Percentiles rank a stretch among this genome's conserved stretches.
These are phyloP conservation scores for Alternaria ventricosa DNA, from an alignment of 2,329 filamentous ascomycete species.

Conservation along the genomic window DNA sequence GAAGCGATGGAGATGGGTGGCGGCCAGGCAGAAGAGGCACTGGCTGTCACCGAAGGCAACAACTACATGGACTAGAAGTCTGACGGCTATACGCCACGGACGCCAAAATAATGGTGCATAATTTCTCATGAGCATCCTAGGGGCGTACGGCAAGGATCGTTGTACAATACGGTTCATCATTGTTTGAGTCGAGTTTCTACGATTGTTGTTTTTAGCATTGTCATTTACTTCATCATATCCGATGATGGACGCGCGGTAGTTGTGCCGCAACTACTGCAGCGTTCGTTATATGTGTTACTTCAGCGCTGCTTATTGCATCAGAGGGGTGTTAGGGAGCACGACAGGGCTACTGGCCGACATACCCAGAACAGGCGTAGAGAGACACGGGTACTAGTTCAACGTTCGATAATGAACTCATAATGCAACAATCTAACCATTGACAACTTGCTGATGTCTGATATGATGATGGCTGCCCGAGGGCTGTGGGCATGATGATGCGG, in stretches of 20 bases:
- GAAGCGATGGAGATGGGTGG: conserved; percentile 45
- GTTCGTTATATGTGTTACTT: not conserved
- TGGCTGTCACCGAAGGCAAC: conserved; percentile 45
- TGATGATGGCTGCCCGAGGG: not conserved
- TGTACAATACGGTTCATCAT: conserved; percentile 6
- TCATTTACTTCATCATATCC: conserved; percentile 11
- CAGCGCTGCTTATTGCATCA: conserved; percentile 15
- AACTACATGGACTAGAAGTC: conserved; percentile 41
- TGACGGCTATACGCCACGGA: not conserved
- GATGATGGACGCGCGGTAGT: not conserved
- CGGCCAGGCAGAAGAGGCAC: conserved; percentile 47
- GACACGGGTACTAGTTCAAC: conserved; percentile 12
- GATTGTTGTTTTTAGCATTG: conserved; percentile 14
- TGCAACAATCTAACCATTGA: not conserved
- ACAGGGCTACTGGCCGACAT: conserved; percentile 16
- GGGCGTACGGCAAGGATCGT: conserved; percentile 15
- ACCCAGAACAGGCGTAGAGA: conserved; percentile 26
- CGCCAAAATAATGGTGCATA: not conserved
- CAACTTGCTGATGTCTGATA: not conserved
- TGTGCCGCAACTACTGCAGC: not conserved
- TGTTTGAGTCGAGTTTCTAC: not conserved
- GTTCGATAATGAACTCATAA: conserved; percentile 15
- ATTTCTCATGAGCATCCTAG: conserved; percentile 17
- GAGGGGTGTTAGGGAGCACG: conserved; percentile 17
- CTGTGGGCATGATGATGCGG: conserved; percentile 12